These are phyloP conservation scores for Hymenotorrendiella dingleyae DNA, from an alignment of 2,329 filamentous ascomycete species.

Conservation along the genomic window DNA sequence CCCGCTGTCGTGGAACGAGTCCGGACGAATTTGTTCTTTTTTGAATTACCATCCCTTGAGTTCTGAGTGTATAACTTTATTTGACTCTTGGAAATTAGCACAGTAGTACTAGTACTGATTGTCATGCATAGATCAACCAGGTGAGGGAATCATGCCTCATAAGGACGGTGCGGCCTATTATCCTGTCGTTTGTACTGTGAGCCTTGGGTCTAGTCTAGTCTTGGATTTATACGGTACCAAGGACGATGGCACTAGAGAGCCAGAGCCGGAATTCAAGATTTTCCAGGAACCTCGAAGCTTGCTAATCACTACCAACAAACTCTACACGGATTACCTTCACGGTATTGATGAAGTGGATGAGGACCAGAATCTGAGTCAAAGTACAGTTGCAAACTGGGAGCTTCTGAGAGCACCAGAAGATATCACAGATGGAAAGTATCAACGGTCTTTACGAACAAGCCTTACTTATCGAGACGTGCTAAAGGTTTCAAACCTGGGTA, in stretches of 20 bases:
- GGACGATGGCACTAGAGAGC: conserved; percentile 51
- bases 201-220: conserved; percentile 70
- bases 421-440: conserved; percentile 47
- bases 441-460: conserved; percentile 59
- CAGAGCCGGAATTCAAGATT: conserved; percentile 49
- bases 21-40: not conserved
- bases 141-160: conserved; percentile 94
- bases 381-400: conserved; percentile 67
- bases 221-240: conserved; percentile 68
- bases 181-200: conserved; percentile 85
- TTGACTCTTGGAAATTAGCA: no score
- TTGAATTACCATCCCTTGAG: not conserved
- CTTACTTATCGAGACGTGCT: conserved; percentile 83
- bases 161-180: conserved; percentile 88
- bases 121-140: conserved; percentile 59
- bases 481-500: conserved; percentile 69
- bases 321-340: conserved; percentile 69
- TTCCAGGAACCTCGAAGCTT: conserved; percentile 81
- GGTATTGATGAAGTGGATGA: conserved; percentile 62
- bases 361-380: conserved; percentile 58
- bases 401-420: conserved; percentile 48
- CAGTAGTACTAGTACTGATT: not conserved
- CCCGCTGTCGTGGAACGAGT: not conserved
- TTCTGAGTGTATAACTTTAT: no score
- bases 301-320: conserved; percentile 61